A percentile compares a stretch with the other conserved stretches of the same genome.
phyloP scores from a whole-genome alignment of 371 early-diverging fungal genomes.

The Mucor irregularis region DNA sequence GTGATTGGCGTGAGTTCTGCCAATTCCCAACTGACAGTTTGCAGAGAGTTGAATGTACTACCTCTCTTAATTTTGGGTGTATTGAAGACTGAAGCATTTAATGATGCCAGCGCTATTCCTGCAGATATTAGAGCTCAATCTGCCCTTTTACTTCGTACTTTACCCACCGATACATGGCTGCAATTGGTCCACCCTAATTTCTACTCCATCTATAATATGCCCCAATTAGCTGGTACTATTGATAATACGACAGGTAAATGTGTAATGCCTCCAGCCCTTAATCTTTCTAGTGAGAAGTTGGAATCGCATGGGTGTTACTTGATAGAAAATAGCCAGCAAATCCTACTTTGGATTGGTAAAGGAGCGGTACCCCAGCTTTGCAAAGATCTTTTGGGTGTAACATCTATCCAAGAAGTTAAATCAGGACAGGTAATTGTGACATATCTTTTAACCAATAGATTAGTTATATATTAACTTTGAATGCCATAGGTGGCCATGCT shows the following conservation, averaged over 20 bases:
- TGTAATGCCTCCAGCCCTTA: constrained; percentile 66
- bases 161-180: constrained; percentile 58
- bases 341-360: constrained; percentile 80
- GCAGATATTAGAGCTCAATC: constrained; percentile 61
- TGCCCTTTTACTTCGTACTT: constrained; percentile 59
- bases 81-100: constrained; percentile 60
- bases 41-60: constrained; percentile 65
- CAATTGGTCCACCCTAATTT: constrained; percentile 58
- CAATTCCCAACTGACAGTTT: constrained; percentile 59
- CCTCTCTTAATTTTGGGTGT: constrained; percentile 66
- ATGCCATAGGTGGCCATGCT: constrained; percentile 25
- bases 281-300: constrained; percentile 79
- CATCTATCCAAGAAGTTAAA: constrained; percentile 30
- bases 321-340: constrained; percentile 65
- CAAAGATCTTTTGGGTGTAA: constrained; percentile 55
- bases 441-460: neutral
- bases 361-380: constrained; percentile 63
- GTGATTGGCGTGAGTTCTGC: constrained; percentile 48
- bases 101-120: constrained; percentile 39
- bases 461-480: no score
- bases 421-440: constrained; percentile 32
- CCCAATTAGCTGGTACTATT: constrained; percentile 37
- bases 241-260: constrained; percentile 41
- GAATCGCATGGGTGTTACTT: constrained; percentile 76
- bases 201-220: constrained; percentile 72